Percentiles rank a stretch among this genome's conserved stretches.
Evolutionary conservation across 257 asterid species (phyloP).

Genomic region (Solanum medicagineum): DNA sequence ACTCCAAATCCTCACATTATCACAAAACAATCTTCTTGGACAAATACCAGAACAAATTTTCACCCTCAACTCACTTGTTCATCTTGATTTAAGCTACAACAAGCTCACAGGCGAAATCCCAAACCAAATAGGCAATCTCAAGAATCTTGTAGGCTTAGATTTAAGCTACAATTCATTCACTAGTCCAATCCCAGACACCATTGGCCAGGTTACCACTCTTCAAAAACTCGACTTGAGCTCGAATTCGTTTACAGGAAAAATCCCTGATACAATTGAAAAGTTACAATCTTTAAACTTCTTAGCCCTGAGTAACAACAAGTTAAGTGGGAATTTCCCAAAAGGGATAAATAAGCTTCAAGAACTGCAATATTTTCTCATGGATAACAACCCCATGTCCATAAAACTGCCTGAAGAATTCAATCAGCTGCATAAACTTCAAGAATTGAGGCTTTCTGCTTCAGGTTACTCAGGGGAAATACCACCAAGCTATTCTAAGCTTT

Average conservation of each 20-base stretch:
- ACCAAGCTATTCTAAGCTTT: slow-evolving; percentile 30
- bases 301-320: slow-evolving; percentile 54
- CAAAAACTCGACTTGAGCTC: slow-evolving; percentile 83
- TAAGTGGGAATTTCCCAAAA: slow-evolving; percentile 36
- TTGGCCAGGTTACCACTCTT: slow-evolving; percentile 37
- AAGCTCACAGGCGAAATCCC: slow-evolving; percentile 43
- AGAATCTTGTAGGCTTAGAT: slow-evolving; percentile 50
- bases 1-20: slow-evolving; percentile 68
- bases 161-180: slow-evolving; percentile 54
- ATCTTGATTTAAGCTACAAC: slow-evolving; percentile 79
- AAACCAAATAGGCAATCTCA: slow-evolving; percentile 25
- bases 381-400: slow-evolving; percentile 57
- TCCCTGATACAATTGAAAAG: slow-evolving; percentile 33
- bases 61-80: slow-evolving; percentile 35
- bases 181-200: slow-evolving; percentile 32
- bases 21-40: slow-evolving; percentile 58
- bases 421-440: slow-evolving; percentile 51
- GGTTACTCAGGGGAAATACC: slow-evolving; percentile 74
- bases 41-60: slow-evolving; percentile 37
- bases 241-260: slow-evolving; percentile 40
- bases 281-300: slow-evolving; percentile 48
- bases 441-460: slow-evolving; percentile 60
- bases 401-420: slow-evolving; percentile 41
- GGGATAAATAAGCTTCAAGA: slow-evolving; percentile 26
- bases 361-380: slow-evolving; percentile 70